phyloP scores from a whole-genome alignment of 176 grass and related monocot genomes.

The Juncus effusus region DNA sequence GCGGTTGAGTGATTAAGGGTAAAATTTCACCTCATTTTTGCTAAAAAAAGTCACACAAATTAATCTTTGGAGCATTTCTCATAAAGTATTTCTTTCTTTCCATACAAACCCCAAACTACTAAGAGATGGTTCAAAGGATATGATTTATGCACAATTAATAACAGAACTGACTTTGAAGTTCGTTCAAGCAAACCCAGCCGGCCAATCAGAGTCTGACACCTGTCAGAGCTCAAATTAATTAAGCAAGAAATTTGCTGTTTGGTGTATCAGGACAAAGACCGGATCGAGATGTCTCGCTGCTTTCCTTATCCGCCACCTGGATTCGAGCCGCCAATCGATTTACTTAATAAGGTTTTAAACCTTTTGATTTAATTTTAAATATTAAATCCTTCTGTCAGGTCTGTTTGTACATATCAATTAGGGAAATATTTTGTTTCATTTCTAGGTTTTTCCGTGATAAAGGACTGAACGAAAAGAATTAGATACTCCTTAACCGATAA shows the following conservation, averaged over 20 bases:
- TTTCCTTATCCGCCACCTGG: slow-evolving; percentile 50
- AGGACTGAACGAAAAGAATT: too few species aligned
- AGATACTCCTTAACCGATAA: too few species aligned
- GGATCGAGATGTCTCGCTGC: slow-evolving; percentile 47
- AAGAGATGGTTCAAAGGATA: slow-evolving; percentile 22
- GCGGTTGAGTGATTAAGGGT: background rate
- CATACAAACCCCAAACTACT: slow-evolving; percentile 11
- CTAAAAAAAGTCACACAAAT: too few species aligned
- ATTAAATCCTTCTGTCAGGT: background rate
- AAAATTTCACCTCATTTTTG: too few species aligned
- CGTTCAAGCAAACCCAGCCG: background rate
- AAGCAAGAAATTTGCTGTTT: slow-evolving; percentile 22
- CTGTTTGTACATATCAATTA: background rate
- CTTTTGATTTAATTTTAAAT: slow-evolving; percentile 3
- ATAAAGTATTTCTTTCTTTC: background rate
- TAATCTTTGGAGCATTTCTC: slow-evolving; percentile 16
- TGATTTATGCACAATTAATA: slow-evolving; percentile 9
- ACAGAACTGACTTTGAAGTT: background rate
- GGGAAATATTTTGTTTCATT: too few species aligned
- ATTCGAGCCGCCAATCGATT: slow-evolving; percentile 39
- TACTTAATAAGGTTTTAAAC: slow-evolving; percentile 35
- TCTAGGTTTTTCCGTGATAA: too few species aligned
- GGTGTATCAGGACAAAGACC: slow-evolving; percentile 28
- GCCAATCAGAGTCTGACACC: slow-evolving; percentile 3
- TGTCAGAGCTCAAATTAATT: slow-evolving; percentile 28